Percentiles rank a stretch among this genome's conserved stretches.
Conservation (phyloP, 2,329 filamentous ascomycete genomes). For the Arthrobotrys musiformis region DNA sequence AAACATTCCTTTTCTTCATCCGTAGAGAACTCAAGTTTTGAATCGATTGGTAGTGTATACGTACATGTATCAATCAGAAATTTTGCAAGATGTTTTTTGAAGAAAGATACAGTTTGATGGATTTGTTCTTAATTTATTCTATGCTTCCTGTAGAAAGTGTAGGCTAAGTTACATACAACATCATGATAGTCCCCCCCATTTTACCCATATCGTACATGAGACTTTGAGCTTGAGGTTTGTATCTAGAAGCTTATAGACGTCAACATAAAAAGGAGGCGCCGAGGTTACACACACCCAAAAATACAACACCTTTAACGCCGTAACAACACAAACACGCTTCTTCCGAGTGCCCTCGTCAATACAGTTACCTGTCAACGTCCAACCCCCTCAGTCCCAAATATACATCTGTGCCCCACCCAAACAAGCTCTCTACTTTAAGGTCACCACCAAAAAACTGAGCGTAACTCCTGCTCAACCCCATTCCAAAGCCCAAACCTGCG, state of each 20-base stretch:
- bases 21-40: too few relatives aligned
- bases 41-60: too few relatives aligned
- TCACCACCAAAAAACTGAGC: conserved; percentile 98
- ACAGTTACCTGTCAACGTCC: conserved; percentile 61
- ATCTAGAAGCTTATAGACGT: background rate
- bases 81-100: background rate
- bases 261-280: background rate
- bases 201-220: background rate
- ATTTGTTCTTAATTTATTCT: background rate
- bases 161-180: background rate
- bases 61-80: background rate
- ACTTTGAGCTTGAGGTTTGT: background rate
- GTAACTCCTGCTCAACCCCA: conserved; percentile 90
- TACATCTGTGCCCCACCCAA: conserved; percentile 86
- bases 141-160: background rate
- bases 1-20: too few relatives aligned
- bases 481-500: conserved; percentile 89
- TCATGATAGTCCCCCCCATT: background rate
- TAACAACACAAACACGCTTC: conserved; percentile 20
- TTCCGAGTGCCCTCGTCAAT: background rate
- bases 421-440: conserved; percentile 92
- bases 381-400: conserved; percentile 74
- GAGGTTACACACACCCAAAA: conserved; percentile 26
- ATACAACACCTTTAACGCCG: conserved; percentile 30
- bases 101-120: background rate